These are phyloP conservation scores for Aspergillus amoenus DNA, from an alignment of 2,329 filamentous ascomycete species.

Conservation along the genomic window DNA sequence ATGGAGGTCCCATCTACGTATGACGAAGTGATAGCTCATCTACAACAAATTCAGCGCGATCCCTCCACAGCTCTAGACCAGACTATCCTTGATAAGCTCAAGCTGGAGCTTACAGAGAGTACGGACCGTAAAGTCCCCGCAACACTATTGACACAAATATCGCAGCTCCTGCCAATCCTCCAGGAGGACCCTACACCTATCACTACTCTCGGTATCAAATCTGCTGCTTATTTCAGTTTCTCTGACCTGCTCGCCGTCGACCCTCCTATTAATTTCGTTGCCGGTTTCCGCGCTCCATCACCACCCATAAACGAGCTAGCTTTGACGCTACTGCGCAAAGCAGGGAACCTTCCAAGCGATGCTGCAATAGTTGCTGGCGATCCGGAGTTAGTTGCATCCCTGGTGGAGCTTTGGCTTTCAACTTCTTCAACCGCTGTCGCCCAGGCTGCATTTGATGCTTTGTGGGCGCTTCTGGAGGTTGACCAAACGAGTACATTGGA, in stretches of 20 bases:
- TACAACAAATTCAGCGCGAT: conserved; percentile 45
- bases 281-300: conserved; percentile 52
- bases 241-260: conserved; percentile 49
- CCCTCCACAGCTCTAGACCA: conserved; percentile 48
- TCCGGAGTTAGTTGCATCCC: conserved; percentile 53
- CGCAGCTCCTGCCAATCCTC: conserved; percentile 51
- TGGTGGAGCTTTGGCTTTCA: conserved; percentile 60
- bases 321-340: conserved; percentile 58
- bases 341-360: conserved; percentile 51
- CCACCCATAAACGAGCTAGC: conserved; percentile 57
- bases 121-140: conserved; percentile 39
- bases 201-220: conserved; percentile 52
- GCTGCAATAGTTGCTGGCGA: conserved; percentile 59
- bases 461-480: conserved; percentile 54
- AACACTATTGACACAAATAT: conserved; percentile 47
- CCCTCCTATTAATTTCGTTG: conserved; percentile 53
- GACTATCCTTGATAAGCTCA: conserved; percentile 51
- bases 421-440: conserved; percentile 57
- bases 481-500: conserved; percentile 42
- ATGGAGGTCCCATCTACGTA: conserved; percentile 40
- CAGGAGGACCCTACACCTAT: conserved; percentile 60
- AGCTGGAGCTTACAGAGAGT: conserved; percentile 42
- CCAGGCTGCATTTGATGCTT: conserved; percentile 52
- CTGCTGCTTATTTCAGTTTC: conserved; percentile 51
- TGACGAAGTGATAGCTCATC: conserved; percentile 40